These are phyloP conservation scores for Aspergillus costaricaensis DNA, from an alignment of 2,329 filamentous ascomycete genomes.

Conservation along the genomic window DNA sequence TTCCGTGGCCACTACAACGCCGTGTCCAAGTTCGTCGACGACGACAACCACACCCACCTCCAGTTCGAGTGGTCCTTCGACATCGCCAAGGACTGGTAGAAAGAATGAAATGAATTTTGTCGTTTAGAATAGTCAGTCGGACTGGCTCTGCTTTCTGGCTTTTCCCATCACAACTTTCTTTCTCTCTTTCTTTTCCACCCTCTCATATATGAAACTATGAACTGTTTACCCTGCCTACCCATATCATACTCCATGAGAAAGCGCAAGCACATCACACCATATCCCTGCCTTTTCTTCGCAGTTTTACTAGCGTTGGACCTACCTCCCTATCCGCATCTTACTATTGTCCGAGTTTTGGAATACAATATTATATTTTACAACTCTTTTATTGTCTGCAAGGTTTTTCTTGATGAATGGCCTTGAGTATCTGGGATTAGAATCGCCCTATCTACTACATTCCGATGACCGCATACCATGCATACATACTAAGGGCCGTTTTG, in stretches of 20 bases:
- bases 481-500: no score
- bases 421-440: no score
- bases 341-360: not conserved
- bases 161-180: not conserved
- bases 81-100: conserved; percentile 88
- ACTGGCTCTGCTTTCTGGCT: not conserved
- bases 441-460: no score
- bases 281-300: not conserved
- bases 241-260: not conserved
- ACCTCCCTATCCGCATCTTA: not conserved
- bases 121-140: not conserved
- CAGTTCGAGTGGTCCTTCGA: conserved; percentile 96
- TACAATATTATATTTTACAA: not conserved
- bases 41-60: conserved; percentile 88
- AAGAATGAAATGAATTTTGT: conserved; percentile 4
- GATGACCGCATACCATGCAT: no score
- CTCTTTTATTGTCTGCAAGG: no score
- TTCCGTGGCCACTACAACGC: conserved; percentile 89
- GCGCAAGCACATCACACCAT: not conserved
- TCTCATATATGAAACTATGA: conserved; percentile 14
- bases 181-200: not conserved
- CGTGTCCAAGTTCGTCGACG: conserved; percentile 87
- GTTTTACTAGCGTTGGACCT: conserved; percentile 30
- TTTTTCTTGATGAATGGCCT: not conserved
- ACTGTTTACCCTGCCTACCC: not conserved